Conservation (phyloP, 768 basidiomycete genomes). For the Russula sp. region DNA sequence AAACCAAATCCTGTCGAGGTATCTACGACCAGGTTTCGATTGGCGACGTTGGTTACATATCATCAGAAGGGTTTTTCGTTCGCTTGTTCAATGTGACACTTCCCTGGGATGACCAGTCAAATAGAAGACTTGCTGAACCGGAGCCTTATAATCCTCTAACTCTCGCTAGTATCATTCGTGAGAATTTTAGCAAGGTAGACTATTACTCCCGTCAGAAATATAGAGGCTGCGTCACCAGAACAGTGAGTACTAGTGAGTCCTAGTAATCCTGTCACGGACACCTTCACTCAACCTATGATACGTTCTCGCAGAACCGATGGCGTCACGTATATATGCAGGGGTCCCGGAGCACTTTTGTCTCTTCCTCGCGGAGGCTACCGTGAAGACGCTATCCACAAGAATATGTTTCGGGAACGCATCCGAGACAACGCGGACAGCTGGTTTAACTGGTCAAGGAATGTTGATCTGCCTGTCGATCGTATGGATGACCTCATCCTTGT, state of each 20-base stretch:
- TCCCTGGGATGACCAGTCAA: too few relatives aligned
- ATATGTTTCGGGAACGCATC: slow-evolving; percentile 3
- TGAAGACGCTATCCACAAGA: neutral
- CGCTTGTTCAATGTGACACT: too few relatives aligned
- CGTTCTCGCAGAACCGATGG: neutral
- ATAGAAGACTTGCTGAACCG: too few relatives aligned
- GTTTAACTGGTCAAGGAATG: neutral
- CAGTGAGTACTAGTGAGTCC: neutral
- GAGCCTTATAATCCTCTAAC: too few relatives aligned
- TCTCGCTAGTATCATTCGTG: neutral
- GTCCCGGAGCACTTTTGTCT: neutral
- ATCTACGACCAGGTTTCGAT: too few relatives aligned
- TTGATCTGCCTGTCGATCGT: neutral
- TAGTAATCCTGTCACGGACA: neutral
- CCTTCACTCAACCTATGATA: neutral
- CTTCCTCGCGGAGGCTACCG: neutral
- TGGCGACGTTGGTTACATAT: too few relatives aligned
- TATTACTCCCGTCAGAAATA: slow-evolving; percentile 1
- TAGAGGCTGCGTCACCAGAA: neutral
- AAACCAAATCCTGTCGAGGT: too few relatives aligned
- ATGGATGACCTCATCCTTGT: slow-evolving; percentile 7
- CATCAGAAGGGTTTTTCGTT: too few relatives aligned
- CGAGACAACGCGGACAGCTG: neutral
- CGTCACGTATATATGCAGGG: neutral
- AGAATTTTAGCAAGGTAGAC: neutral